Evolutionary conservation across 805 yeast genomes (phyloP).

Genomic region (Saccharomycopsis schoenii): DNA sequence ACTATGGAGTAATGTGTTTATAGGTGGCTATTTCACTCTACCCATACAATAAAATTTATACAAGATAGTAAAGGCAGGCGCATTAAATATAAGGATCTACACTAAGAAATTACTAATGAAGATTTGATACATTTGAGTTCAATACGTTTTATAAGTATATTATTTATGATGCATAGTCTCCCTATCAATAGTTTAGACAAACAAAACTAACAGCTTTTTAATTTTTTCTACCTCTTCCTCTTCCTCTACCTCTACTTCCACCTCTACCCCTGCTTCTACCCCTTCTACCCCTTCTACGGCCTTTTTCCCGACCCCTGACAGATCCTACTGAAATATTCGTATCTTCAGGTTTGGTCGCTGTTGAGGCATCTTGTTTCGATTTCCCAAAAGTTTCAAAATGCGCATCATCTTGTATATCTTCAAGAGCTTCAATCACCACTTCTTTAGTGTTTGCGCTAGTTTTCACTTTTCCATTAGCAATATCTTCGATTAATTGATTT

Average conservation of each 20-base stretch:
- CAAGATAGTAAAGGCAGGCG: no score
- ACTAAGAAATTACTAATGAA: no score
- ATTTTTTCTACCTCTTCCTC: neutral
- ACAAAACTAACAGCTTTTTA: no score
- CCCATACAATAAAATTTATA: no score
- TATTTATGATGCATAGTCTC: no score
- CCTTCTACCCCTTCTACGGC: neutral
- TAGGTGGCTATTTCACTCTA: no score
- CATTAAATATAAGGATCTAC: no score
- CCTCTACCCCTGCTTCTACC: neutral
- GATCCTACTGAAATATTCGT: neutral
- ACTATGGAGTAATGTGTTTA: neutral
- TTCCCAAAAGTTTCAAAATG: neutral
- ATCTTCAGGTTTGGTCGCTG: neutral
- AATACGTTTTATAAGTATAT: no score
- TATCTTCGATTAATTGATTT: neutral
- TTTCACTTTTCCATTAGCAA: neutral
- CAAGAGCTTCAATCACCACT: neutral
- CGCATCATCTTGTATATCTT: neutral
- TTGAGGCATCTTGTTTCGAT: neutral
- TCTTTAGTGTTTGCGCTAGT: neutral
- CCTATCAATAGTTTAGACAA: no score
- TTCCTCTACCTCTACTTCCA: neutral
- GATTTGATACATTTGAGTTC: no score
- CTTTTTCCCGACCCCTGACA: neutral